Conservation (phyloP, 306 rosid species). For the Corylus heterophylla region DNA sequence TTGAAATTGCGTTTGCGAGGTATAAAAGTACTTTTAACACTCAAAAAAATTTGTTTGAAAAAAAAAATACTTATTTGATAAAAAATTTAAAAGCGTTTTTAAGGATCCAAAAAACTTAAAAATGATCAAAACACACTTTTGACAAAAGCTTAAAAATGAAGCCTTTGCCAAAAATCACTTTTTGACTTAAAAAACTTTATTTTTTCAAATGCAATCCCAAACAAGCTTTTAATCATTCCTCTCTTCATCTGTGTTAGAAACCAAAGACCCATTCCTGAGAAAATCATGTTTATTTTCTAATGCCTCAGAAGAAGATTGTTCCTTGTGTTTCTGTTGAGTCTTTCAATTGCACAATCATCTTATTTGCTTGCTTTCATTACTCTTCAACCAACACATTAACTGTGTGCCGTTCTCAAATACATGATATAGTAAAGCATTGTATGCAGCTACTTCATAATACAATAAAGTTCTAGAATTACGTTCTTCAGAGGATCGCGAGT, state of each 20-base stretch:
- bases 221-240: background rate
- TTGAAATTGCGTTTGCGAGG: too few relatives aligned
- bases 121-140: too few relatives aligned
- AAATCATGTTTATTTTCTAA: background rate
- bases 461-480: slow-evolving; percentile 7
- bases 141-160: too few relatives aligned
- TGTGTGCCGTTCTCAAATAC: slow-evolving; percentile 11
- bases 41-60: too few relatives aligned
- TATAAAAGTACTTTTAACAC: too few relatives aligned
- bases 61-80: too few relatives aligned
- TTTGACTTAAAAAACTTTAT: too few relatives aligned
- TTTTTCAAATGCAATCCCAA: too few relatives aligned
- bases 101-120: too few relatives aligned
- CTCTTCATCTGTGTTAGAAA: background rate
- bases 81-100: too few relatives aligned
- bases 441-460: slow-evolving; percentile 25
- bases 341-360: slow-evolving; percentile 20
- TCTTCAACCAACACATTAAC: slow-evolving; percentile 11
- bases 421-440: slow-evolving; percentile 12
- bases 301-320: background rate
- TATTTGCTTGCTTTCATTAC: slow-evolving; percentile 20
- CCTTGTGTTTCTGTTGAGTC: background rate
- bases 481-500: background rate
- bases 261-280: background rate
- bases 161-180: too few relatives aligned